A percentile compares a stretch with the other conserved stretches of the same genome.
Evolutionary conservation across 2,329 filamentous ascomycete genomes (phyloP).

Genomic region (Alternaria ventricosa): DNA sequence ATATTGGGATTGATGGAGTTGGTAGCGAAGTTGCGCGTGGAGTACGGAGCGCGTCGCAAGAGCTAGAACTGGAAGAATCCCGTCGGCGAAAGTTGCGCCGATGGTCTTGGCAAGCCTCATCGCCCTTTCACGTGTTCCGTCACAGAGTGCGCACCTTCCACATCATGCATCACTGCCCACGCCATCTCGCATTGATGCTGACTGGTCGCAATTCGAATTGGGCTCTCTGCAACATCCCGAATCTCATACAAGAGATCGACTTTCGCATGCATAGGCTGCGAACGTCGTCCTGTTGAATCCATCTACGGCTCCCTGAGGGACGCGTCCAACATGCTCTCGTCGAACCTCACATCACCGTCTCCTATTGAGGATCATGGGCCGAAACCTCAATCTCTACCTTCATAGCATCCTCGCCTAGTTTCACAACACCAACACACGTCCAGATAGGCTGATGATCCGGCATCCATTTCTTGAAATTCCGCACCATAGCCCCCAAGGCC

Average conservation of each 20-base stretch:
- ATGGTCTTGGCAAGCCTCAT: constrained; percentile 18
- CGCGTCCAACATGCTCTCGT: neutral
- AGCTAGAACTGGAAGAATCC: constrained; percentile 29
- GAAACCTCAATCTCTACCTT: constrained; percentile 31
- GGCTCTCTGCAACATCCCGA: neutral
- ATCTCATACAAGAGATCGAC: neutral
- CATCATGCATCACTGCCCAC: neutral
- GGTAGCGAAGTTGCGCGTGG: constrained; percentile 5
- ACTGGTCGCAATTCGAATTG: neutral
- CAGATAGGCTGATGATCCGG: constrained; percentile 31
- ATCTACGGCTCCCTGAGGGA: neutral
- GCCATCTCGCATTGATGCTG: neutral
- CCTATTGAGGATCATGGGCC: constrained; percentile 13
- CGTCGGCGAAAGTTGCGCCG: constrained; percentile 22
- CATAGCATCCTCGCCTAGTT: constrained; percentile 51
- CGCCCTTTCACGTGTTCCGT: neutral
- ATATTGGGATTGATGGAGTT: neutral
- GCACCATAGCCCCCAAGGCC: constrained; percentile 23
- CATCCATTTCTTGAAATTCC: constrained; percentile 35
- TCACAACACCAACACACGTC: constrained; percentile 29
- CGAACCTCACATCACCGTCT: neutral
- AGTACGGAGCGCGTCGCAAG: constrained; percentile 23
- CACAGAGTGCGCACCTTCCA: neutral
- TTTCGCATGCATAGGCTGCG: neutral
- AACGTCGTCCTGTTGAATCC: too few relatives aligned